Evolutionary conservation across 176 grass and related monocot genomes (phyloP), one percentile per base, ranked within the genome.

Genomic region (Panicum miliaceum): DNA sequence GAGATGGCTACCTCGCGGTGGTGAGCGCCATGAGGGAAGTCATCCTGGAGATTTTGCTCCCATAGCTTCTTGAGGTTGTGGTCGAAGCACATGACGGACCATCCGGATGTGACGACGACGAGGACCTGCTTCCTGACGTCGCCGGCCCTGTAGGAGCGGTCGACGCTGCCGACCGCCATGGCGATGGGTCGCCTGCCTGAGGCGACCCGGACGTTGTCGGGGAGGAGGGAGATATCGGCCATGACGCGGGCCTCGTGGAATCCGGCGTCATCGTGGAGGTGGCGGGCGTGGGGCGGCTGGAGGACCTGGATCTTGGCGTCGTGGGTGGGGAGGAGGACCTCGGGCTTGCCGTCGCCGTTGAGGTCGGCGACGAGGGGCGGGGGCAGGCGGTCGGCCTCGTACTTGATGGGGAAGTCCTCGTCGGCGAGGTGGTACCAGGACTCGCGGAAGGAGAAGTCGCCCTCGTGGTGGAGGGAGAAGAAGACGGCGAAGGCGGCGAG

Each of bases 1-100:
- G 92, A 90, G 63, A 98, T 90, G 2, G 96, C 65, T 38, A 95
- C 94, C 87, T 98, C 96, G 22, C 91, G 86, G 56, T 98, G 96
- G 77, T 95, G 93, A 14, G 93, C 85, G 6, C 64, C 89, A 46
- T 98, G 96, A 27, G 93, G 93, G 80, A 98, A 98, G 43, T 93
- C 85, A 56, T 92, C 91, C 87, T 95, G 93, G 35, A 98, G 90
- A 84, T 95, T 98, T 22, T 78, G 84, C 80, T 98, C 96, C 96
- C 96, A 98, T 6, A 98, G 87, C 73, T 95, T 98, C 6, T 95
- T 98, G 52, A 98, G 92, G 83, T 98, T 98, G 90, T 98, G 96
- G 76, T 98, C 93, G 76, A 98, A 98, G 84, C 93, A 98, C 93
- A 98, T 98, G 72, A 98, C 89, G 48, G 85, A 88, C 96, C 96